Percentiles rank a stretch among this genome's conserved stretches.
These are phyloP conservation scores for Thermoascus crustaceus DNA, from an alignment of 2,329 filamentous ascomycete species.

Conservation along the genomic window DNA sequence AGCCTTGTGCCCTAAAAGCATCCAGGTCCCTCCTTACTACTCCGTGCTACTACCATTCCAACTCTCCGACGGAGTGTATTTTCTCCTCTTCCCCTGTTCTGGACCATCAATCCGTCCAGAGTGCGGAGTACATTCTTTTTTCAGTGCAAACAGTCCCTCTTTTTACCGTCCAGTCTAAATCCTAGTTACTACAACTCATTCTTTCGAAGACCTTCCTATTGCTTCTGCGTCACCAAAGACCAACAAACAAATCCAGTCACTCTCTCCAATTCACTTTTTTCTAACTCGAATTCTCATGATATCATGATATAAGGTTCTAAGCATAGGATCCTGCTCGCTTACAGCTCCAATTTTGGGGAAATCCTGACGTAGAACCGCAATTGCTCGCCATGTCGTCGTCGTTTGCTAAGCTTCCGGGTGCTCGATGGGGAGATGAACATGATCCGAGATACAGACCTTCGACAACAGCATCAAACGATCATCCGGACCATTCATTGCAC, in stretches of 20 bases:
- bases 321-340: neutral
- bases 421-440: conserved; percentile 12
- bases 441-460: conserved; percentile 24
- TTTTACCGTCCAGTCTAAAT: conserved; percentile 1
- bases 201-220: neutral
- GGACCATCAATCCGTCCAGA: neutral
- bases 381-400: neutral
- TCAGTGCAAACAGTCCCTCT: neutral
- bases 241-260: no score
- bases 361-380: neutral
- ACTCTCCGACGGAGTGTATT: conserved; percentile 1
- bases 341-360: neutral
- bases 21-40: neutral
- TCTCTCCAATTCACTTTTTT: no score
- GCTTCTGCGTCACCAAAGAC: no score
- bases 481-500: conserved; percentile 26
- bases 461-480: conserved; percentile 25
- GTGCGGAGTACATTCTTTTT: neutral
- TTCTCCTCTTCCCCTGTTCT: conserved; percentile 1
- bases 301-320: neutral
- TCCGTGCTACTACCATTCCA: neutral
- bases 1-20: conserved; percentile 1
- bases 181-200: neutral
- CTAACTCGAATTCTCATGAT: no score
- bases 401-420: neutral